A percentile compares a stretch with the other conserved stretches of the same genome.
Conservation (phyloP, 768 basidiomycete species). For the Tulasnella sp. region DNA sequence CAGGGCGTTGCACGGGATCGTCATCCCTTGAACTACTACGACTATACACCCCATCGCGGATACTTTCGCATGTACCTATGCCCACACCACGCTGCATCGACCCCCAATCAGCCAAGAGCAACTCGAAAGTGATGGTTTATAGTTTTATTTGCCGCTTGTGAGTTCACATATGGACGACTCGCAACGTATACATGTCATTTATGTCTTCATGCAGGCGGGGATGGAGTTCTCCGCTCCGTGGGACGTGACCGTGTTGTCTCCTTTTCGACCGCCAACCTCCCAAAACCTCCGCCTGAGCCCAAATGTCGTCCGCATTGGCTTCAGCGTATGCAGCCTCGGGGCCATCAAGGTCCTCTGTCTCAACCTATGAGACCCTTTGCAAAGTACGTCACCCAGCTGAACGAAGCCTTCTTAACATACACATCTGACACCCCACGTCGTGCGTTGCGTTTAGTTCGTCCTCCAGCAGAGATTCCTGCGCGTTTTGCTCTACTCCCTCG, state of each 20-base stretch:
- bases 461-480: constrained; percentile 10
- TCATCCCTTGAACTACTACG: too few relatives aligned
- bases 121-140: neutral
- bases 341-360: neutral
- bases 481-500: constrained; percentile 4
- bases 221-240: neutral
- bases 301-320: neutral
- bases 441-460: neutral
- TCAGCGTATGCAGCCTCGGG: neutral
- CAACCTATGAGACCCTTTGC: constrained; percentile 4
- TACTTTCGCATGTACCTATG: too few relatives aligned
- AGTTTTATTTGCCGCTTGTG: neutral
- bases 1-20: neutral
- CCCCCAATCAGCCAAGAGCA: constrained; percentile 26
- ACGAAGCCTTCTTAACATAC: neutral
- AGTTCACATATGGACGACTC: neutral
- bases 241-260: neutral
- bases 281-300: neutral
- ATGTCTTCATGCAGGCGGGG: neutral
- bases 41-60: neutral
- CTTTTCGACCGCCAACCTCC: neutral
- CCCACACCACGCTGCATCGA: too few relatives aligned
- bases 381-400: neutral
- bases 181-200: constrained; percentile 16
- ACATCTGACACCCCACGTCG: neutral